Base-by-base conservation (phyloP, 768 basidiomycete species). In the Boletus tomentosulus region DNA sequence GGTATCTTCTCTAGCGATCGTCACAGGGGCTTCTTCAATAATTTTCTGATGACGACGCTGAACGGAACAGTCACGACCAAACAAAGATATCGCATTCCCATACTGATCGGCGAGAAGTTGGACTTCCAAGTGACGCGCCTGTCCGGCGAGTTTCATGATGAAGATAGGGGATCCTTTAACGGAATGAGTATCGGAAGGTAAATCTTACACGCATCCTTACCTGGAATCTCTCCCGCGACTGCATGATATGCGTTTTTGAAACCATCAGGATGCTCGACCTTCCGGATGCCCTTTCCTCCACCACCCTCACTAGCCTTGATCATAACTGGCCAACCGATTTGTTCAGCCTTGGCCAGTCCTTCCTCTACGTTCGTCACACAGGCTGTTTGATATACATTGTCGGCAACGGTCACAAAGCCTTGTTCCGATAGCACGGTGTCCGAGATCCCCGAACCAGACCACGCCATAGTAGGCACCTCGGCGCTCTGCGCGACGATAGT, bases 21-120 rank as follows among this genome's bases (percentile, higher is more conserved):
- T 98, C 34, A 99, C 96, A 9, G 97, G 97, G 3, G 97, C 97
- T 71, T 99, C 97, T 73, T 99, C 97, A 57, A 99, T 99, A 63
- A 99, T 99, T 78, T 99, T 99, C 72, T 99, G 97, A 72, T 99
- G 97, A 51, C 97, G 89, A 62, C 97, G 89, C 72, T 99, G 97
- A 45, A 99, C 97, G 53, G 97, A 99, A 71, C 97, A 99, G 70
- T 98, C 97, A 64, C 97, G 95, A 65, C 97, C 97, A 66, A 99
- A 99, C 51, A 99, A 80, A 41, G 97, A 98, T 63, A 99, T 98
- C 28, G 97, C 97, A 71, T 97, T 95, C 53, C 97, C 97, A 69
- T 99, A 99, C 71, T 99, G 97, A 74, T 99, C 97, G 46, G 97
- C 97, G 35, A 99, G 84, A 35, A 99, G 83, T 71, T 99, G 97